Evolutionary conservation across 179 eudicot species (phyloP).

Genomic region (Spergularia azorica): DNA sequence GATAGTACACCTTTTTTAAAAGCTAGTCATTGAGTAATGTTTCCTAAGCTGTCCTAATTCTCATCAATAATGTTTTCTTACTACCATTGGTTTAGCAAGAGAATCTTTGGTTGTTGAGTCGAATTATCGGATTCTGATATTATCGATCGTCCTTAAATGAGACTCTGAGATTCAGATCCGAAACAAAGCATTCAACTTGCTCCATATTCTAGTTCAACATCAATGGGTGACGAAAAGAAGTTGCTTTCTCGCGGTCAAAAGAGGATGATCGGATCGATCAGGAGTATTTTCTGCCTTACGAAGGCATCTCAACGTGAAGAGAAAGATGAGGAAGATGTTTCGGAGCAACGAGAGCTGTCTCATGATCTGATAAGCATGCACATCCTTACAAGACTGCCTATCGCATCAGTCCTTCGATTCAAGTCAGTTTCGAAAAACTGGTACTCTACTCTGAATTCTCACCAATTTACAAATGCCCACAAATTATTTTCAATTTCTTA

Average conservation of each 20-base stretch:
- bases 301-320: neutral
- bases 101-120: neutral
- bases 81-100: neutral
- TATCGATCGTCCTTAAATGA: too few relatives aligned
- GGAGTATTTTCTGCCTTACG: too few relatives aligned
- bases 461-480: constrained; percentile 17
- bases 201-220: too few relatives aligned
- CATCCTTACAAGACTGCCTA: constrained; percentile 17
- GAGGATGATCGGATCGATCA: neutral
- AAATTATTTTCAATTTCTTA: neutral
- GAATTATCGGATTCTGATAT: too few relatives aligned
- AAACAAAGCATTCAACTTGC: too few relatives aligned
- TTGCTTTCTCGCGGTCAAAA: neutral
- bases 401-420: constrained; percentile 12
- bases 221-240: too few relatives aligned
- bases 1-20: too few relatives aligned
- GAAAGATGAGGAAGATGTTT: neutral
- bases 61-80: neutral
- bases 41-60: too few relatives aligned
- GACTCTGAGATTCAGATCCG: too few relatives aligned
- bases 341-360: neutral
- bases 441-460: constrained; percentile 25
- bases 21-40: too few relatives aligned
- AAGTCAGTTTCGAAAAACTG: constrained; percentile 31
- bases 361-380: constrained; percentile 16